phyloP scores from a whole-genome alignment of 768 basidiomycete genomes.

The Boletus sp. region DNA sequence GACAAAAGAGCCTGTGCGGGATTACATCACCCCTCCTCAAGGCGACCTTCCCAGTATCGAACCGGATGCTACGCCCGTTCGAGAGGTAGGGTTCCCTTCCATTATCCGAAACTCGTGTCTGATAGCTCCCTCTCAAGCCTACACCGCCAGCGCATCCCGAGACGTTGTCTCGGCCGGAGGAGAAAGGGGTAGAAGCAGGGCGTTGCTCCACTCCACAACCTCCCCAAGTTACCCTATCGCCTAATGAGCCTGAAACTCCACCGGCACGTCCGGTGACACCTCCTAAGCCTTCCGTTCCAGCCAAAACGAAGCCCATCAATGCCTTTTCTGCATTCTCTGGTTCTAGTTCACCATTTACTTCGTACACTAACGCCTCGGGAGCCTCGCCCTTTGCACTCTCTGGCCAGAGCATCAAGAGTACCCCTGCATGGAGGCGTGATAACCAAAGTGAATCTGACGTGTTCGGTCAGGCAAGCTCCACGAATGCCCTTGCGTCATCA shows the following conservation, averaged over 20 bases:
- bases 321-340: conserved; percentile 43
- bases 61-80: conserved; percentile 4
- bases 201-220: conserved; percentile 13
- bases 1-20: conserved; percentile 8
- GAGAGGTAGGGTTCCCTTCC: conserved; percentile 14
- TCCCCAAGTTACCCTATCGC: not conserved
- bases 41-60: not conserved
- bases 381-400: conserved; percentile 24
- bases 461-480: conserved; percentile 4
- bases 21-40: conserved; percentile 7
- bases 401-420: conserved; percentile 9
- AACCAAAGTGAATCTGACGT: conserved; percentile 7
- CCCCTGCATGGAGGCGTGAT: conserved; percentile 29
- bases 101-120: conserved; percentile 1
- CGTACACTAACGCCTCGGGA: conserved; percentile 26
- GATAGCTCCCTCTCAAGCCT: conserved; percentile 14
- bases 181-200: conserved; percentile 11
- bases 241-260: conserved; percentile 11
- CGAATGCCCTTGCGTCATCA: conserved; percentile 17
- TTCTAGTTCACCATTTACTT: conserved; percentile 35
- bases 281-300: conserved; percentile 7
- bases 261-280: conserved; percentile 14
- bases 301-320: conserved; percentile 12
- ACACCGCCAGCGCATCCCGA: not conserved
- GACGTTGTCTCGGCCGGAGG: conserved; percentile 1